Evolutionary conservation across 2,329 filamentous ascomycete species (phyloP), one percentile per base, ranked within the genome.

Genomic region (Epichloe gansuensis): DNA sequence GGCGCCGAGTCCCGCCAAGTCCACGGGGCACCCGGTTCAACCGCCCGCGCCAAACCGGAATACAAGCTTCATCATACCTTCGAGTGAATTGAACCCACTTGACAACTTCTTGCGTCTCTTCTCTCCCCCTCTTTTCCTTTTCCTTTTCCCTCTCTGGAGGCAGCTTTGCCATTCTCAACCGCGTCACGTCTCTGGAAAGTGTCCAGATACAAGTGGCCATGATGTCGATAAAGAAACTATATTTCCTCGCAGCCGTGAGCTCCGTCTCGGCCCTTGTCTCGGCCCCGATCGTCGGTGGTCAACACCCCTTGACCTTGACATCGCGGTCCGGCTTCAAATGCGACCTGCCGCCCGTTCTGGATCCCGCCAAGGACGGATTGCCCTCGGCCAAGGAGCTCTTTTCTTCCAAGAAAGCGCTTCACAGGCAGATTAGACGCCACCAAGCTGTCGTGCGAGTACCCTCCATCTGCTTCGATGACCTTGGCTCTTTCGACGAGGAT

Each of bases 381-480:
- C 67, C 66, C 0, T 65, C 63, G 0, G 62, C 63, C 0, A 43
- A 58, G 0, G 56, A 62, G 9, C 58, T 71, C 2, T 71, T 71
- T 48, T 61, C 61, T 0, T 64, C 63, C 42, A 51, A 62, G 11
- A 61, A 63, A 7, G 68, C 69, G 1, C 55, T 71, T 5, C 54
- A 60, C 2, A 71, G 60, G 41, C 75, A 76, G 58, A 69, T 78
- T 39, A 58, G 67, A 43, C 71, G 77, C 2, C 73, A 80, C 53
- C 76, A 77, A 21, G 73, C 72, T 6, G 72, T 82, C 4, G 78
- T 82, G 12, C 70, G 73, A 52, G 72, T 82, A 43, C 73, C 75
- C 0, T 75, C 77, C 0, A 66, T 81, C 43, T 78, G 72, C 45
- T 81, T 74, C 56, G 78, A 82, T 54, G 76, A 81, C 53, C 71